These are phyloP conservation scores for Fusarium tjaetaba DNA, from an alignment of 2,329 filamentous ascomycete species.

Conservation along the genomic window DNA sequence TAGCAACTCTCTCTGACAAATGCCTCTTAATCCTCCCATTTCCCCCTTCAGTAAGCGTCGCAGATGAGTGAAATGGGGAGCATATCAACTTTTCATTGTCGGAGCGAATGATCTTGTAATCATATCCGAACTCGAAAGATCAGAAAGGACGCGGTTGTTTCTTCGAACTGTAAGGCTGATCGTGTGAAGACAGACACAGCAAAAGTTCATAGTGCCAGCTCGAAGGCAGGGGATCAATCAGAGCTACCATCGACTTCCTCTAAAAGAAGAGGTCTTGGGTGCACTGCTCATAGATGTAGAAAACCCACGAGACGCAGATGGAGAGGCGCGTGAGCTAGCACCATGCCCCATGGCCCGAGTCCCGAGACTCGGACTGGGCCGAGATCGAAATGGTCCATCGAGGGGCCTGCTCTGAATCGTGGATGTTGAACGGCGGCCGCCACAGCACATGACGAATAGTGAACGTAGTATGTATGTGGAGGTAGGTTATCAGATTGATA, in stretches of 20 bases:
- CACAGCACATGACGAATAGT: background rate
- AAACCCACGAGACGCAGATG: too few relatives aligned
- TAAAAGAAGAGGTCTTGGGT: accelerated
- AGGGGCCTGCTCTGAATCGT: background rate
- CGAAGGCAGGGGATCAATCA: background rate
- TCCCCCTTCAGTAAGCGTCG: background rate
- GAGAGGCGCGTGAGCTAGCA: background rate
- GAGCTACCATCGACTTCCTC: background rate
- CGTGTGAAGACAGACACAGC: background rate
- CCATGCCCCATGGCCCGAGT: background rate
- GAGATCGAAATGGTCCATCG: background rate
- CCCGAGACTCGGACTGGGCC: background rate
- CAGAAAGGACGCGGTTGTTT: background rate
- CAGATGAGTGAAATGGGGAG: background rate
- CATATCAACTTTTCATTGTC: background rate
- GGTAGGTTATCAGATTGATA: too few relatives aligned
- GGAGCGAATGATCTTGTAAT: background rate
- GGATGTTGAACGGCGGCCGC: background rate
- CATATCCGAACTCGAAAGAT: background rate
- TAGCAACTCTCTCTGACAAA: background rate
- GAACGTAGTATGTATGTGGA: too few relatives aligned
- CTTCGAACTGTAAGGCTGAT: background rate
- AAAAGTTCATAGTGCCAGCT: too few relatives aligned
- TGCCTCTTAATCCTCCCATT: background rate
- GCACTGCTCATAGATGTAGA: accelerated